Conservation (phyloP, 2,329 filamentous ascomycete species). For the Pseudogymnoascus sp. region DNA sequence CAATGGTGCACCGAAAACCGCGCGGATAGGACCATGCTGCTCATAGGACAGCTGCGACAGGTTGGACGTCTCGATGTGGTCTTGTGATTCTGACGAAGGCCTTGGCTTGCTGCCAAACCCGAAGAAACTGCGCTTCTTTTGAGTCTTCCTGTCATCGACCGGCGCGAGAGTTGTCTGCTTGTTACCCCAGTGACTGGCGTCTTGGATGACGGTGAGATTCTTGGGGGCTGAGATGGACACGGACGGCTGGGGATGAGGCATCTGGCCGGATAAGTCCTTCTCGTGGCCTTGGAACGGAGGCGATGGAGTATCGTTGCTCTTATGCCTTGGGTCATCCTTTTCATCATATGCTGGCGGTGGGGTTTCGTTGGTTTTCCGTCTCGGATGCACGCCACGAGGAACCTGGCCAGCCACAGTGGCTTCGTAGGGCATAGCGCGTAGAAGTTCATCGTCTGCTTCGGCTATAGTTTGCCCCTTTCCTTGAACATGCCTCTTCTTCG, state of each 20-base stretch:
- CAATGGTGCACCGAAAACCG: conserved; percentile 79
- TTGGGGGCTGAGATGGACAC: conserved; percentile 76
- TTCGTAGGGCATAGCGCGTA: conserved; percentile 33
- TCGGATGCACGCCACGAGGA: conserved; percentile 25
- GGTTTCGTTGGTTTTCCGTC: conserved; percentile 20
- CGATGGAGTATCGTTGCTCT: conserved; percentile 27
- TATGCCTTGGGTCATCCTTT: conserved; percentile 29
- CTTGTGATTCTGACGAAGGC: conserved; percentile 52
- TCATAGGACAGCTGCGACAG: conserved; percentile 36
- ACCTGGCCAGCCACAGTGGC: conserved; percentile 30
- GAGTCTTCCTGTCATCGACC: conserved; percentile 66
- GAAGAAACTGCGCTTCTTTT: conserved; percentile 72
- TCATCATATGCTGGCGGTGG: conserved; percentile 17
- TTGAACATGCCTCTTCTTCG: conserved; percentile 40
- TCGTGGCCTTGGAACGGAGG: conserved; percentile 25
- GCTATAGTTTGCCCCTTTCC: conserved; percentile 30
- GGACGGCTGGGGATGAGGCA: conserved; percentile 30
- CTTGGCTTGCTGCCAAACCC: conserved; percentile 58
- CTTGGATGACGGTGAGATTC: conserved; percentile 77
- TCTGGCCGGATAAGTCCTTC: conserved; percentile 23
- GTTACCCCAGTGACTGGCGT: conserved; percentile 80
- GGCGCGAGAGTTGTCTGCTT: conserved; percentile 49
- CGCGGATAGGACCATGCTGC: conserved; percentile 51
- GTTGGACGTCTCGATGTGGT: conserved; percentile 42
- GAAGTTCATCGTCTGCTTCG: conserved; percentile 31